Base-by-base conservation (phyloP, 176 grass and related monocot genomes). In the Eleusine indica region DNA sequence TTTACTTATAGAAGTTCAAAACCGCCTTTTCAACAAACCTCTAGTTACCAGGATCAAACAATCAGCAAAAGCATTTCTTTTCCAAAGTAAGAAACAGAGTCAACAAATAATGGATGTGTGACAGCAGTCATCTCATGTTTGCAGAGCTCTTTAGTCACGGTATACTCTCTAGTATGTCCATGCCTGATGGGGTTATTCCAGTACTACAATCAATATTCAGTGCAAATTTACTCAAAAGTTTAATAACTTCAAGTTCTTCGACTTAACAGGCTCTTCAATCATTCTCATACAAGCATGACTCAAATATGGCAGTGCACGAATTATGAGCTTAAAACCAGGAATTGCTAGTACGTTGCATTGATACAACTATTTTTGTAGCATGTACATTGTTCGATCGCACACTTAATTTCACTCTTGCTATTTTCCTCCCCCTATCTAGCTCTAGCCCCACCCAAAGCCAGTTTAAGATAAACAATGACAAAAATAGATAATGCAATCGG, bases 311-410 rank as follows among this genome's bases (percentile, higher is more conserved):
- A 44, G 52, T 19, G 22, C 3, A 66, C 65, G 63, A 44, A 5
- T 54, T 56, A 76, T 52, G 29, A 70, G 13, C 21, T 70, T 81
- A 71, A 71, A 87, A 37, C 44, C 35, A 72, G 52, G 41, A 68
- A 14, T 21, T 43, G 11, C 0, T 21, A 72, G 29, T 28, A 39
- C 46, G 18, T 1, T 15, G 2, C 21, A 13, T 28, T 56, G 19
- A 56, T 14, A 71, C 35, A 76, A 69, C n/a, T 16, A 64, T 6
- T 25, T 35, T 15, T 58, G 9, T 17, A 71, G 9, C 48, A 75
- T 53, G 22, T 61, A 38, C 58, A 48, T 61, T 73, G 46, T 15
- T 8, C 0, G 21, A 49, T 16, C 6, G 21, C 46, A 13, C 7
- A 44, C 8, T 3, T 48, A 29, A 44, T 51, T 52, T n/a, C 41